Conservation (phyloP, 495 filamentous ascomycete genomes). For the Emericellopsis terricola region DNA sequence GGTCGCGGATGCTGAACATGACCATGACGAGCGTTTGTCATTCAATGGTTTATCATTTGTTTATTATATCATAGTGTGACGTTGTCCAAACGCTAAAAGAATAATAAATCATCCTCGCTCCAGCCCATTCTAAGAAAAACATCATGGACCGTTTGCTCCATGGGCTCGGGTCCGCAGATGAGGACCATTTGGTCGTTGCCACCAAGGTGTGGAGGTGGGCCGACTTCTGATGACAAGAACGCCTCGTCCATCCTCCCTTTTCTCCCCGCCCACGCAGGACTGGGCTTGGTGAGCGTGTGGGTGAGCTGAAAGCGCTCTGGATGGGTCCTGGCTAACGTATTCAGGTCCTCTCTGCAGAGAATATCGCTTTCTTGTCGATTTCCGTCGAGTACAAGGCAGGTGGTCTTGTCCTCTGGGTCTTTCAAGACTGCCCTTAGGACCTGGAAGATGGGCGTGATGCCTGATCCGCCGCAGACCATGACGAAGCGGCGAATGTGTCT, state of each 20-base stretch:
- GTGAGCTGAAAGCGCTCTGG: constrained; percentile 43
- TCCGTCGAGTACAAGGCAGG: constrained; percentile 48
- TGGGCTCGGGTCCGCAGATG: constrained; percentile 64
- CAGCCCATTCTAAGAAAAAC: constrained; percentile 55
- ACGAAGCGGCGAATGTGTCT: constrained; percentile 48
- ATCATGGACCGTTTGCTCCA: constrained; percentile 52
- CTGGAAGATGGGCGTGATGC: constrained; percentile 85
- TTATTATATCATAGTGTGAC: too few relatives aligned
- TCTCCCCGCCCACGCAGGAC: constrained; percentile 47
- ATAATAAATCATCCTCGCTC: constrained; percentile 61
- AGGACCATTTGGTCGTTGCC: constrained; percentile 45
- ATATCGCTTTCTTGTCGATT: constrained; percentile 75
- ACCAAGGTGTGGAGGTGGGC: constrained; percentile 11
- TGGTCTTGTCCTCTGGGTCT: constrained; percentile 14
- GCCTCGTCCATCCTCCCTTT: constrained; percentile 48
- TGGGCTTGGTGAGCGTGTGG: constrained; percentile 52
- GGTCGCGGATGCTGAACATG: too few relatives aligned
- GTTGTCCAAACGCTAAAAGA: too few relatives aligned
- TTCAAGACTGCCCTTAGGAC: constrained; percentile 64
- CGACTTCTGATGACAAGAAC: constrained; percentile 44
- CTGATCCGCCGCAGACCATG: constrained; percentile 84
- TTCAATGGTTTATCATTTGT: too few relatives aligned
- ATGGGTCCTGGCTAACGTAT: constrained; percentile 27
- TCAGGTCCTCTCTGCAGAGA: constrained; percentile 33
- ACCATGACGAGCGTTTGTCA: too few relatives aligned